Evolutionary conservation across 805 yeast genomes (phyloP), one percentile per base, ranked within the genome.

Genomic region (Metschnikowia similis): DNA sequence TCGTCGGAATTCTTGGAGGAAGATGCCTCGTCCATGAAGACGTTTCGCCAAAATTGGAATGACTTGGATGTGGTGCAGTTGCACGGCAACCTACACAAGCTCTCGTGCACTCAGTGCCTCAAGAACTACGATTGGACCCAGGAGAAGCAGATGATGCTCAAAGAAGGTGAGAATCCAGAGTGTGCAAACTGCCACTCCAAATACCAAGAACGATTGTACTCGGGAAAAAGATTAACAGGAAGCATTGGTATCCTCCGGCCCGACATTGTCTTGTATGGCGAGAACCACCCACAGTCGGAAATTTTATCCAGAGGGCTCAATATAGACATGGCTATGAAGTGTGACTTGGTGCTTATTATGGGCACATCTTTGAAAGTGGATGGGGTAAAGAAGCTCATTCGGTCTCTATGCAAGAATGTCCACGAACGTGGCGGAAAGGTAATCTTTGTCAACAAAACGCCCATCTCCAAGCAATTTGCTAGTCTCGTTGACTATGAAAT

Each of bases 301-400:
- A 69, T 75, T n/a, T 82, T 92, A 38, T 86, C 95, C 2, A 76
- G 75, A 42, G 89, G 90, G 7, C 67, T 88, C 36, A 76, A 72
- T 45, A 72, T 77, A 17, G 98, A 92, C 67, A 61, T 89, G 50
- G 75, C 71, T 52, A 71, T 79, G 39, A 76, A 72, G 51, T 96
- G 97, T 0, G 96, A 90, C 61, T 64, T 88, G 52, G 74, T 94
- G 43, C 68, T 92, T n/a, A 86, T 92, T 9, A 84, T 89, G 79
- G 99, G 99, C 0, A 94, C 99, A 0, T 89, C 97, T 4, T 72
- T 94, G 37, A 87, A 84, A 68, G 98, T 92, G 10, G 87, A 85
- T 56, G 99, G 99, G 1, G 91, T 94, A 42, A 86, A 83, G 61
- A 81, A 80, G 56, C 72, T 92, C 17, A 97, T 91, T 2, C 79